Percentiles rank a stretch among this genome's conserved stretches.
These are phyloP conservation scores for Verbascum thapsus DNA, from an alignment of 257 asterid species.

Conservation along the genomic window DNA sequence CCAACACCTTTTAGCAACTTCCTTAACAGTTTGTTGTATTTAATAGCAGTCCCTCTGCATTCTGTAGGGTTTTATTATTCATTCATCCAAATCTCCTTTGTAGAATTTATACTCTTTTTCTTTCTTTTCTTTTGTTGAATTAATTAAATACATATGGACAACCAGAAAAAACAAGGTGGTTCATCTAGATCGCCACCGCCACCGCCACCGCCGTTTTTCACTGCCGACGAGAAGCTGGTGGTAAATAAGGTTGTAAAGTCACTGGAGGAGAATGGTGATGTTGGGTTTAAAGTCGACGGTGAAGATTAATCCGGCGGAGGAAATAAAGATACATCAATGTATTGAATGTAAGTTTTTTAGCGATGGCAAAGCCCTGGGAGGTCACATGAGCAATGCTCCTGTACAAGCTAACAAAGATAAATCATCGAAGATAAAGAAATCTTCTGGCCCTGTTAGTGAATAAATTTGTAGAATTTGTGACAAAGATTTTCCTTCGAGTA, in stretches of 20 bases:
- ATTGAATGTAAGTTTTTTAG: slow-evolving; percentile 49
- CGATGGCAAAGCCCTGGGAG: slow-evolving; percentile 81
- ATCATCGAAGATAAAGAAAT: slow-evolving; percentile 20
- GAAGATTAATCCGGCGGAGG: not conserved
- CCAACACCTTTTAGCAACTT: slow-evolving; percentile 26
- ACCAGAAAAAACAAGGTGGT: not conserved
- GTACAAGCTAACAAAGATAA: slow-evolving; percentile 58
- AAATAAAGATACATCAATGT: slow-evolving; percentile 39
- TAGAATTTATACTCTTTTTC: not conserved
- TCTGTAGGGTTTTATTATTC: slow-evolving; percentile 36
- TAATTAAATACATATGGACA: too few relatives aligned
- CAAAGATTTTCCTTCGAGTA: too few relatives aligned
- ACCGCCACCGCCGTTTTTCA: not conserved
- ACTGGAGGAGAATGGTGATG: not conserved
- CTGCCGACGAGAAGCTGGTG: not conserved
- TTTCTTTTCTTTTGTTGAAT: not conserved
- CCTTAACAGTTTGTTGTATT: slow-evolving; percentile 29
- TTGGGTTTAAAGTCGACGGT: not conserved
- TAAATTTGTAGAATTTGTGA: too few relatives aligned
- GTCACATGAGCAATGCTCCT: slow-evolving; percentile 80
- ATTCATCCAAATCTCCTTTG: slow-evolving; percentile 1
- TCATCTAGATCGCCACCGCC: not conserved
- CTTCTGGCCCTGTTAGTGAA: too few relatives aligned
- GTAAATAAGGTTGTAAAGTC: too few relatives aligned
- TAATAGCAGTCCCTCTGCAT: slow-evolving; percentile 28